Evolutionary conservation across 257 asterid species (phyloP), one percentile per base, ranked within the genome.

Genomic region (Voacanga thouarsii): DNA sequence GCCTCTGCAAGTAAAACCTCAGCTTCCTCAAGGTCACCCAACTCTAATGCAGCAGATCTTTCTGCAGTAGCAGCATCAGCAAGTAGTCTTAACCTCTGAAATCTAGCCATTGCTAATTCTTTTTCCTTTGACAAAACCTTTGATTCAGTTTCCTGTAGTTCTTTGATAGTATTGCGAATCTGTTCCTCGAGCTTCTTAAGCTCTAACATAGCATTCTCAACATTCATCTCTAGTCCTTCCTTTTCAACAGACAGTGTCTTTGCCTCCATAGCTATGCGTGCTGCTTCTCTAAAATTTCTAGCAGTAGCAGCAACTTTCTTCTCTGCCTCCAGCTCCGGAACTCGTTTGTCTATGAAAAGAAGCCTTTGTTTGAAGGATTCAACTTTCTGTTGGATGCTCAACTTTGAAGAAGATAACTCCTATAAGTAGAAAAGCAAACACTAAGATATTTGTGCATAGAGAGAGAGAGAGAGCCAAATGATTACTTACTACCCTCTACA

Each of bases 261-360:
- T 51, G 84, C 82, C 70, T 87, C 90, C 16, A 86, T 63, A 26
- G 90, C 83, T 56, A 87, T 75, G 10, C 87, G 82, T 61, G 90
- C 86, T 30, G 90, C 90, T 83, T 87, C 90, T 78, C 84, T 85
- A 43, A 87, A 87, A 77, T 87, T 87, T 79, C 90, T 85, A 44
- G 90, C 81, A 43, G 81, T 72, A 11, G 90, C 88, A 30, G 90
- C 88, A 65, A 85, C 87, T 76, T 85, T 87, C 84, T 87, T 87
- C 82, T 87, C 90, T 14, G 84, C 82, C 77, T 87, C 90, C 75
- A 87, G 81, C 80, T 85, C 90, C 2, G 90, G 90, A 39, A 82
- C 82, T 81, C 88, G 79, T 82, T 83, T 85, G 73, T 84, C 87
- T 43, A 87, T 83, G 79, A 84, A 84, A 71, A 84, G 79, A 43